A percentile compares a stretch with the other conserved stretches of the same genome.
phyloP scores from a whole-genome alignment of 768 basidiomycete genomes.

The Steccherinum ochraceum region DNA sequence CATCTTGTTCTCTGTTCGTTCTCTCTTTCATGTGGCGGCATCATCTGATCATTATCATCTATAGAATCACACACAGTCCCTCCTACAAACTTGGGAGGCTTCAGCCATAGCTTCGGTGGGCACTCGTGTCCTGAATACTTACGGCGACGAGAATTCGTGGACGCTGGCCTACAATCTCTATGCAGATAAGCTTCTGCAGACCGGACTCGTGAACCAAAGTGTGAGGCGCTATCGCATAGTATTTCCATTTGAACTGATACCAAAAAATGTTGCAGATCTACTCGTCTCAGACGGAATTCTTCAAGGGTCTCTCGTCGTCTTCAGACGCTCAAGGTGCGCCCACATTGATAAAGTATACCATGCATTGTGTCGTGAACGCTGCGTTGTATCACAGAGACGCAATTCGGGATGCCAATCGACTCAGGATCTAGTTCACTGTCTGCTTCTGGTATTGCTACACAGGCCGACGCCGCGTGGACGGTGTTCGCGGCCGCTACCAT shows the following conservation, averaged over 20 bases:
- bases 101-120: conserved; percentile 5
- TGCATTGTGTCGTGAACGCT: background rate
- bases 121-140: background rate
- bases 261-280: no score
- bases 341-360: background rate
- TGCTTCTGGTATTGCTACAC: background rate
- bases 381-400: background rate
- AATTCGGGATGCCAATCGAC: background rate
- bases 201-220: background rate
- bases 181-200: conserved; percentile 5
- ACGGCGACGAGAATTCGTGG: background rate
- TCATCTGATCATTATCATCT: background rate
- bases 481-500: conserved; percentile 11
- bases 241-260: no score
- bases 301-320: background rate
- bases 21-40: no score
- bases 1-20: conserved; percentile 9
- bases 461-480: conserved; percentile 6
- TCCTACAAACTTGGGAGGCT: conserved; percentile 4
- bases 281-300: background rate
- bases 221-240: no score
- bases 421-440: no score
- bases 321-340: background rate
- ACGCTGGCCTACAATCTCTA: conserved; percentile 6
- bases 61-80: background rate